Evolutionary conservation across 257 asterid species (phyloP), one percentile per base, ranked within the genome.

Genomic region (Nemophila menziesii): DNA sequence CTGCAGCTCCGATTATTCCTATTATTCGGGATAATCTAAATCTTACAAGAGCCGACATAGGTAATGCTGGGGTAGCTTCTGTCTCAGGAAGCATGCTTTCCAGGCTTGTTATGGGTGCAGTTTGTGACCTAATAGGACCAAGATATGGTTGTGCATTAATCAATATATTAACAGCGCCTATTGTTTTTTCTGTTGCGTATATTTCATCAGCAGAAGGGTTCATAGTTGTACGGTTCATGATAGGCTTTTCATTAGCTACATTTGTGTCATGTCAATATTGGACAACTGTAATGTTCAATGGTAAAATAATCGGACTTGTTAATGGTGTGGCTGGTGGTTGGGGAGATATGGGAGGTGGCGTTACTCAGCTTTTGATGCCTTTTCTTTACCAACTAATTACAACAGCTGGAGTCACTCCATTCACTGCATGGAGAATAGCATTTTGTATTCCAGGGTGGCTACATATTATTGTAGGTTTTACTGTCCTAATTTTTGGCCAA

Each of bases 331-430:
- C 54, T 0, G 54, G 43, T 1, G 54, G 54, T 4, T 48, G 54
- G 54, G 54, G 54, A 2, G 39, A 50, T 12, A 50, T 50, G 55
- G 55, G 55, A 1, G 55, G 55, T 4, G 55, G 55, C 0, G 55
- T 46, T 9, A 50, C 55, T 8, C 55, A 38, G 4, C 55, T 50
- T 50, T 14, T 50, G 1, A 50, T 50, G 55, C 55, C 55, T 38
- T 1, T 50, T 11, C 55, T 50, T 2, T 50, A 20, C 15, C 45
- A 49, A 9, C 20, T 50, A 20, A 50, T 50, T 33, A 20, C 21
- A 39, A 21, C 4, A 12, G 46, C 37, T 2, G 55, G 55, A 4
- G 37, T 46, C 0, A 38, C 55, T 1, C 55, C 55, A 17, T 50
- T 50, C 16, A 37, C 46, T 14, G 55, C 55, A 5, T 50, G 55